Base-by-base conservation (phyloP, 2,329 filamentous ascomycete genomes). In the Fusarium luffae region DNA sequence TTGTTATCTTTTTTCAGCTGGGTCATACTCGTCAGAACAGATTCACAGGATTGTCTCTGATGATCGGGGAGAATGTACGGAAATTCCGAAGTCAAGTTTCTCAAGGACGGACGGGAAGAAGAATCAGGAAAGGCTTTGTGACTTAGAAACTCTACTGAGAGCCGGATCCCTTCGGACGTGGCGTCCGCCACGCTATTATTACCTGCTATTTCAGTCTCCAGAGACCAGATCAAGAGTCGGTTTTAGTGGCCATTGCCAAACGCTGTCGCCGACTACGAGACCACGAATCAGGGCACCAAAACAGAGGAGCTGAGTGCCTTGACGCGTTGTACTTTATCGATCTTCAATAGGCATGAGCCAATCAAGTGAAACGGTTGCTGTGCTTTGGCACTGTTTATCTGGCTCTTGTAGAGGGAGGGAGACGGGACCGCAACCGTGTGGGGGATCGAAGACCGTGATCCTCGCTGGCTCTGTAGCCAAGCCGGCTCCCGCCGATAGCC, bases 161-260 rank as follows among this genome's bases (percentile, higher is more conserved):
- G 25, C 65, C 56, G 54, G 68, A 74, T 63, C 56, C 55, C 62
- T 68, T 69, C 69, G 71, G 73, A 46, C 68, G 73, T 75, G 73
- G 73, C 73, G 73, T 37, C 43, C 71, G 73, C 73, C 73, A 75
- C 69, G 54, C 52, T 65, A 30, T 55, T 55, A 51, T 63, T 28
- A 59, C 68, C 63, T 63, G 68, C 51, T 69, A 48, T 66, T 63
- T 6, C 34, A 37, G 34, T 67, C 58, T 67, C 18, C 34, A 37
- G 71, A 67, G 63, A 63, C 67, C 60, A 68, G 54, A 55, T 54
- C 59, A 27, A 50, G 55, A 67, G 43, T 63, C 51, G 59, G 66
- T 59, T 49, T 68, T 41, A 56, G 59, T 61, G 48, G 52, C 49
- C 48, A 50, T 34, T 41, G 41, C 30, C 42, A 44, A 54, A 49